These are phyloP conservation scores for Leishmania amazonensis DNA, from an alignment of 208 protist genomes.

Conservation along the genomic window DNA sequence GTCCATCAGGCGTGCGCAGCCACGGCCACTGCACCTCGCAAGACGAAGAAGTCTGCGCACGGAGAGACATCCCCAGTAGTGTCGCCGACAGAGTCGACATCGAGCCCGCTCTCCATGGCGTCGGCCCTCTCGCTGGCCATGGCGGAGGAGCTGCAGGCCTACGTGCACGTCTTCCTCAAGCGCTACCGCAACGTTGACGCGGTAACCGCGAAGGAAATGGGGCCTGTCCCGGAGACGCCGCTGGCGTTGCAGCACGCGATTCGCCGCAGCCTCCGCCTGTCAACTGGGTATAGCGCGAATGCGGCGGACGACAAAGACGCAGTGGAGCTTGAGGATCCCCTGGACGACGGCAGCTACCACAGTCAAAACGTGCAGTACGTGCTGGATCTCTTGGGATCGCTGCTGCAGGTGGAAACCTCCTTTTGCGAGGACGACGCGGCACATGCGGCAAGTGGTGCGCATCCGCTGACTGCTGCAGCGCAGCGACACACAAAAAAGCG, in stretches of 20 bases:
- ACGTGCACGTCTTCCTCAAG: slow-evolving; percentile 35
- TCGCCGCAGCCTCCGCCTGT: slow-evolving; percentile 20
- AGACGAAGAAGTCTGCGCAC: slow-evolving; percentile 12
- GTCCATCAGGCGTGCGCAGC: neutral
- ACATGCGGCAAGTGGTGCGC: neutral
- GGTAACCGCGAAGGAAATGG: slow-evolving; percentile 14
- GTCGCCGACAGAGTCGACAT: neutral
- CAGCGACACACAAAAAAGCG: slow-evolving; percentile 5
- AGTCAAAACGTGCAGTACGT: slow-evolving; percentile 67
- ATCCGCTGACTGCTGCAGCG: neutral
- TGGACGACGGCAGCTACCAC: slow-evolving; percentile 66
- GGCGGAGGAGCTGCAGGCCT: slow-evolving; percentile 29
- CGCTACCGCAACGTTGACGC: slow-evolving; percentile 25
- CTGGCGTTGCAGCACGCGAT: slow-evolving; percentile 30
- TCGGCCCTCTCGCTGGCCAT: slow-evolving; percentile 10
- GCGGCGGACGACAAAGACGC: slow-evolving; percentile 13
- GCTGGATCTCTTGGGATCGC: slow-evolving; percentile 57
- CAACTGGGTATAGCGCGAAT: neutral
- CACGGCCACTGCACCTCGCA: neutral
- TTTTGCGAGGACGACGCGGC: slow-evolving; percentile 27
- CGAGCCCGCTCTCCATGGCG: neutral
- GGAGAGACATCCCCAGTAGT: neutral
- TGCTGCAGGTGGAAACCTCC: slow-evolving; percentile 31
- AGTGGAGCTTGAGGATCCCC: slow-evolving; percentile 26
- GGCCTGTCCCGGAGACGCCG: slow-evolving; percentile 25